Percentiles rank a stretch among this genome's conserved stretches.
Evolutionary conservation across 2,329 filamentous ascomycete genomes (phyloP).

Genomic region (Ilyonectria mors-panacis): DNA sequence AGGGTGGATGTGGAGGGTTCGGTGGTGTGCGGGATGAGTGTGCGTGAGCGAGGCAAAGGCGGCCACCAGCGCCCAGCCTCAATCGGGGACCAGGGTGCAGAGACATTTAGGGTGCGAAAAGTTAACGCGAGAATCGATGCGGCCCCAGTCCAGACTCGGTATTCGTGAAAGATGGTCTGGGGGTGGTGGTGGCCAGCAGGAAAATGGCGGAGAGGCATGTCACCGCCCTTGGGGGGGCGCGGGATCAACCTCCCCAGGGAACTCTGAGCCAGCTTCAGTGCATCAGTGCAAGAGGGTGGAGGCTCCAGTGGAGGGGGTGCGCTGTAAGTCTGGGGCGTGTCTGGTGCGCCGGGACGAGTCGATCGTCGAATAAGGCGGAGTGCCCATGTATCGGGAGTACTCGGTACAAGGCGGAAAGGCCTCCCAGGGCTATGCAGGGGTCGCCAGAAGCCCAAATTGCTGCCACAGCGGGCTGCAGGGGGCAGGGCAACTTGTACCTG

Average conservation of each 20-base stretch:
- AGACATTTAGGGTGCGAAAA: constrained; percentile 33
- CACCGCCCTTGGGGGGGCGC: constrained; percentile 29
- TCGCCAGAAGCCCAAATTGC: neutral
- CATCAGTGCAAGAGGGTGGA: constrained; percentile 19
- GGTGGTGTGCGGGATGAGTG: constrained; percentile 20
- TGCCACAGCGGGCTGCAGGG: constrained; percentile 17
- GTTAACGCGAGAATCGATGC: constrained; percentile 38
- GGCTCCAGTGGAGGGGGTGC: constrained; percentile 21
- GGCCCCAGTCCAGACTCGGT: constrained; percentile 40
- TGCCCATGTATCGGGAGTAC: constrained; percentile 20
- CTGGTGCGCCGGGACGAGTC: constrained; percentile 9
- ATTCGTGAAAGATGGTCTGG: constrained; percentile 35
- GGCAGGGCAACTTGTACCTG: constrained; percentile 20
- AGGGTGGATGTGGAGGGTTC: constrained; percentile 20
- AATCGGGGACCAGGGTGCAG: constrained; percentile 34
- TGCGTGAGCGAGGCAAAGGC: constrained; percentile 23
- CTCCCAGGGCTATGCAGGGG: constrained; percentile 18
- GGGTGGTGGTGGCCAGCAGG: constrained; percentile 30
- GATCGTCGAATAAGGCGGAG: constrained; percentile 18
- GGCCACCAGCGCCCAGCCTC: constrained; percentile 33
- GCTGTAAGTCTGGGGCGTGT: neutral
- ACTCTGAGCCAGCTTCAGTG: constrained; percentile 27
- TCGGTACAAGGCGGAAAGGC: constrained; percentile 22
- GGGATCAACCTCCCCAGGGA: constrained; percentile 23
- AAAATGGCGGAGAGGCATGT: constrained; percentile 40